Conservation (phyloP, 1,139 yeast genomes). For the Suzukiozyma palmioleophila region DNA sequence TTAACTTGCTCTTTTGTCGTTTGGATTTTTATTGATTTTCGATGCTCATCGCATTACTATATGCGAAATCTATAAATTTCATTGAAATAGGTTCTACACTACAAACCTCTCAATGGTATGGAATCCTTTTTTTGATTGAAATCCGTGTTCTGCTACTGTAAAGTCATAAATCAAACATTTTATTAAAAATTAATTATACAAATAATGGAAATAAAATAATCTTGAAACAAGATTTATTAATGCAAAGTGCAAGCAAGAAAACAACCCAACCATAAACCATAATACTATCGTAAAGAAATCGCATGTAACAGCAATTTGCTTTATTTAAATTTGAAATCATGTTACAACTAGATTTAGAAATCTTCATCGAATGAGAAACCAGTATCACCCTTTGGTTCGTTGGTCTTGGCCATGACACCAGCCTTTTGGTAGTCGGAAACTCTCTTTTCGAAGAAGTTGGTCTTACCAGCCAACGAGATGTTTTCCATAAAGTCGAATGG, state of each 20-base stretch:
- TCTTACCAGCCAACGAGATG: slow-evolving; percentile 95
- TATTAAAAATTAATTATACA: slow-evolving; percentile 3
- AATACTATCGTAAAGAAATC: neutral
- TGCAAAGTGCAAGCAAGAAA: slow-evolving; percentile 3
- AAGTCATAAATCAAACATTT: neutral
- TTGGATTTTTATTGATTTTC: slow-evolving; percentile 1
- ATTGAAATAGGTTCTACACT: neutral
- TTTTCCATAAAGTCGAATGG: slow-evolving; percentile 99
- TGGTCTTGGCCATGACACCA: slow-evolving; percentile 78
- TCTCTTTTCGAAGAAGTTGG: slow-evolving; percentile 98
- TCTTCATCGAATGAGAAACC: slow-evolving; percentile 47
- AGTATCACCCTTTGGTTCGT: slow-evolving; percentile 26
- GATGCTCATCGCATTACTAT: slow-evolving; percentile 1
- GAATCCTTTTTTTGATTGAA: too few species aligned
- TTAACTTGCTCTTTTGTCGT: neutral
- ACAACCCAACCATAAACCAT: slow-evolving; percentile 2
- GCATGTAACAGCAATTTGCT: neutral
- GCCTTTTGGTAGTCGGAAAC: slow-evolving; percentile 99
- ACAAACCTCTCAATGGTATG: too few species aligned
- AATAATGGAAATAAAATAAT: slow-evolving; percentile 3
- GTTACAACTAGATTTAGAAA: slow-evolving; percentile 22
- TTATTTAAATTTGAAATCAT: neutral
- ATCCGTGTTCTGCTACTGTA: too few species aligned
- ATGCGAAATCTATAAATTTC: neutral
- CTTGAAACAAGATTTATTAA: slow-evolving; percentile 1